Conservation (phyloP, 768 basidiomycete species). For the Pleurotus citrinopileatus region DNA sequence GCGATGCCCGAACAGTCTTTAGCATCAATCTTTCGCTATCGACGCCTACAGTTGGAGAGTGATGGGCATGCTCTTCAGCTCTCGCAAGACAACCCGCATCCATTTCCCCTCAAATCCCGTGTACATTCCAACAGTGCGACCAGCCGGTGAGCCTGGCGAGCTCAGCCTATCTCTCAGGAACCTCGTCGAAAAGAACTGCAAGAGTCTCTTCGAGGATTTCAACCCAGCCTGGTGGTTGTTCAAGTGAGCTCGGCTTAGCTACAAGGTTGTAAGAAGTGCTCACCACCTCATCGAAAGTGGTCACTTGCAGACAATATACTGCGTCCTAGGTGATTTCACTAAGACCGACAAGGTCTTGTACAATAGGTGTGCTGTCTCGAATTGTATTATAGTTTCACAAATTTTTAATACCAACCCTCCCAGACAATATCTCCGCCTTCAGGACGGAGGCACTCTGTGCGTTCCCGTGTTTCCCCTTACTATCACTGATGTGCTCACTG, state of each 20-base stretch:
- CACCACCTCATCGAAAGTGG: slow-evolving; percentile 35
- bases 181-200: slow-evolving; percentile 39
- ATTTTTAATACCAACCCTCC: neutral
- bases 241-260: slow-evolving; percentile 29
- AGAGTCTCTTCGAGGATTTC: slow-evolving; percentile 40
- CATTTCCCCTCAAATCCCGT: slow-evolving; percentile 40
- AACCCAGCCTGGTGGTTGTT: slow-evolving; percentile 48
- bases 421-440: slow-evolving; percentile 46
- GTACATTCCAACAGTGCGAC: slow-evolving; percentile 30
- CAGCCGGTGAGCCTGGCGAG: slow-evolving; percentile 24
- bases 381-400: neutral
- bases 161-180: slow-evolving; percentile 33
- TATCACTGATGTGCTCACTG: neutral
- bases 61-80: slow-evolving; percentile 29
- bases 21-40: neutral
- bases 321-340: slow-evolving; percentile 59
- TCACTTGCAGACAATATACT: slow-evolving; percentile 62
- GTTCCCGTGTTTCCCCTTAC: slow-evolving; percentile 17
- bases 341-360: slow-evolving; percentile 54
- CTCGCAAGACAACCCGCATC: slow-evolving; percentile 21
- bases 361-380: slow-evolving; percentile 37
- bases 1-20: slow-evolving; percentile 4
- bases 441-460: slow-evolving; percentile 67
- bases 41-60: slow-evolving; percentile 1
- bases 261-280: neutral